phyloP scores from a whole-genome alignment of 1,139 yeast species.

The Pichia sp. region DNA sequence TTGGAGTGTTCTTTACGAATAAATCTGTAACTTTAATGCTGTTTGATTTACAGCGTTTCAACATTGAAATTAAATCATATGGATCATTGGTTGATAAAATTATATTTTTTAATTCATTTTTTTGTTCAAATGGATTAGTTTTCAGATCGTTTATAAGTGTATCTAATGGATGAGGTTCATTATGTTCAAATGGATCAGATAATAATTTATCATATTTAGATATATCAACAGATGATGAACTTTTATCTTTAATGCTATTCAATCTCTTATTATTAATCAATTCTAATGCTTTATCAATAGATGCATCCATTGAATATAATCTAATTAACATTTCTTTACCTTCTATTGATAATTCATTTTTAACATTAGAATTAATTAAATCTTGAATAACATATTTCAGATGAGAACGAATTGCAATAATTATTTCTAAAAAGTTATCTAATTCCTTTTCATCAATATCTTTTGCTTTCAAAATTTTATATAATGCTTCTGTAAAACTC shows the following conservation, averaged over 20 bases:
- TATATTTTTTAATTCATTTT: conserved; percentile 49
- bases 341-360: conserved; percentile 49
- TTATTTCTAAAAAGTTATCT: conserved; percentile 39
- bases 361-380: conserved; percentile 48
- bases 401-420: conserved; percentile 39
- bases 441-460: conserved; percentile 31
- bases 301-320: conserved; percentile 57
- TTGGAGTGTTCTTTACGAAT: conserved; percentile 34
- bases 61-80: conserved; percentile 43
- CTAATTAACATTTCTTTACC: conserved; percentile 69
- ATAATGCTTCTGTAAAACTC: conserved; percentile 34
- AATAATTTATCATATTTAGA: conserved; percentile 1
- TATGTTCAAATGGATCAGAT: neutral
- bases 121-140: conserved; percentile 29
- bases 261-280: conserved; percentile 26
- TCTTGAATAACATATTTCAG: conserved; percentile 52
- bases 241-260: neutral
- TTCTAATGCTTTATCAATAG: conserved; percentile 55
- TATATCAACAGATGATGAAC: conserved; percentile 1
- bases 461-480: conserved; percentile 27
- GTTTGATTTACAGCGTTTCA: conserved; percentile 43
- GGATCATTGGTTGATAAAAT: conserved; percentile 49
- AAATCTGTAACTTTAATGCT: conserved; percentile 50
- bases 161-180: neutral
- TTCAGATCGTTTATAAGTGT: conserved; percentile 4